Conservation (phyloP, 768 basidiomycete species). For the Chalciporus pseudorubinellus region DNA sequence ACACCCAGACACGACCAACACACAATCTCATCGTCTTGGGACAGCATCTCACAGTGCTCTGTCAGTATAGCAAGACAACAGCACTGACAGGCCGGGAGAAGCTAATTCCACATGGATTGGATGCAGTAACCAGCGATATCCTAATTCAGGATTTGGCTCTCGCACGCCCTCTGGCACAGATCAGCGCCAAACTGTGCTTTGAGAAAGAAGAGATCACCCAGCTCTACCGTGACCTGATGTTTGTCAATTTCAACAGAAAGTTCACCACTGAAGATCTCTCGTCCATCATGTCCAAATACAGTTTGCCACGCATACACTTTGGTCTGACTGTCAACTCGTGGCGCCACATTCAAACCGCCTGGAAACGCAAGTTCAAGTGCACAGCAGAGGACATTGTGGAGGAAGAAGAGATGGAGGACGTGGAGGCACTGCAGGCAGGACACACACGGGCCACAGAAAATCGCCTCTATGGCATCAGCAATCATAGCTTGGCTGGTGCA, state of each 20-base stretch:
- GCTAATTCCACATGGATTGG: slow-evolving; percentile 1
- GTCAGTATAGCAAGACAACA: background rate
- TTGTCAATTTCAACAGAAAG: slow-evolving; percentile 12
- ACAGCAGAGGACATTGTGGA: background rate
- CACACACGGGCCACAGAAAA: background rate
- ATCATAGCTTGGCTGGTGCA: background rate
- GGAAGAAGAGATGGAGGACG: background rate
- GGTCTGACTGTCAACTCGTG: background rate
- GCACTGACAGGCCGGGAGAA: background rate
- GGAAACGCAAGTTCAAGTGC: slow-evolving; percentile 5
- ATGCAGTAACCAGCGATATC: background rate
- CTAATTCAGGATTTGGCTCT: background rate
- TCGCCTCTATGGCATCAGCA: slow-evolving; percentile 1
- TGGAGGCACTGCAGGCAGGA: background rate
- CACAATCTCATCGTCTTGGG: slow-evolving; percentile 1
- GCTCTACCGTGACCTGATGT: slow-evolving; percentile 11
- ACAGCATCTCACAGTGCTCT: background rate
- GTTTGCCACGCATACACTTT: background rate
- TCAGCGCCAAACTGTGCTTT: slow-evolving; percentile 1
- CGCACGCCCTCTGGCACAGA: background rate
- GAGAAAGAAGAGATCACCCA: background rate
- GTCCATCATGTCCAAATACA: background rate
- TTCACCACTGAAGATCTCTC: background rate
- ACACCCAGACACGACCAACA: background rate
- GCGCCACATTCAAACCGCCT: slow-evolving; percentile 5